Percentiles rank a stretch among this genome's conserved stretches.
Conservation (phyloP, 176 grass and related monocot genomes). For the Hyparrhenia diplandra region DNA sequence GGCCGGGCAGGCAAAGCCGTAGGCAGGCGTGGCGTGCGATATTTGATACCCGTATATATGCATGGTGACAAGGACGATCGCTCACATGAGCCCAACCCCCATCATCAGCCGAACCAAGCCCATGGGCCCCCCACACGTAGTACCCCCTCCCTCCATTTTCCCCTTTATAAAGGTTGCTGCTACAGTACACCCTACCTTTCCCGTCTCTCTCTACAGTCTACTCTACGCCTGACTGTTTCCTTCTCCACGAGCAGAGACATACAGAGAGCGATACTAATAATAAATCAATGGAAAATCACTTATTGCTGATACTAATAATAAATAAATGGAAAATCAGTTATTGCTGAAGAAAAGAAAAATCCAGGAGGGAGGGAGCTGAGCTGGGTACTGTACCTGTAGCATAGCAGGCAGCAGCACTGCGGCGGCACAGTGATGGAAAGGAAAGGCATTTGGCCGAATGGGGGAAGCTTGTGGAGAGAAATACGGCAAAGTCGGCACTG, state of each 20-base stretch:
- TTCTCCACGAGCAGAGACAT: neutral
- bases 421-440: neutral
- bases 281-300: too few species aligned
- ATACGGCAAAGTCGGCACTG: neutral
- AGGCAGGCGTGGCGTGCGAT: conserved; percentile 42
- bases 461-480: neutral
- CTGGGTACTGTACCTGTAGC: neutral
- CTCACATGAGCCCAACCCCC: conserved; percentile 59
- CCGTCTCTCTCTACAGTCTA: neutral
- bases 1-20: conserved; percentile 9
- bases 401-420: too few species aligned
- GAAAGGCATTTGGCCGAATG: neutral
- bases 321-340: neutral
- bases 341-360: neutral
- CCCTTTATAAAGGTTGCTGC: conserved; percentile 42
- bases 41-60: conserved; percentile 34
- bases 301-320: too few species aligned
- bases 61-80: conserved; percentile 53
- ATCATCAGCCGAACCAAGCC: neutral
- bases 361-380: neutral
- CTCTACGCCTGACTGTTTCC: neutral
- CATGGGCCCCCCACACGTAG: conserved; percentile 13
- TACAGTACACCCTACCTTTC: conserved; percentile 34
- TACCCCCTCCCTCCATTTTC: too few species aligned
- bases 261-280: neutral